Percentiles rank a stretch among this genome's conserved stretches.
Conservation (phyloP, 805 yeast species). For the Nakazawaea holstii region DNA sequence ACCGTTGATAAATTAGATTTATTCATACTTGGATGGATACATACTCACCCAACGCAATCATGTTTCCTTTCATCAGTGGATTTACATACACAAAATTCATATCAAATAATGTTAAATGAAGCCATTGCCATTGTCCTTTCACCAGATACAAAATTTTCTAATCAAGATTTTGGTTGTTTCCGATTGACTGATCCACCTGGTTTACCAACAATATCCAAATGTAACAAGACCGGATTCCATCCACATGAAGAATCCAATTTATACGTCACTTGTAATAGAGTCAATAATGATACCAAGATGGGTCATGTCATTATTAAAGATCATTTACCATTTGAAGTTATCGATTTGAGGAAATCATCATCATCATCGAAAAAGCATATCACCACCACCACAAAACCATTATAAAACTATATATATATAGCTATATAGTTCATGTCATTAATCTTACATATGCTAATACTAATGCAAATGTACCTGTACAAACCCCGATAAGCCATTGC, state of each 20-base stretch:
- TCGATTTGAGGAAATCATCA: slow-evolving; percentile 36
- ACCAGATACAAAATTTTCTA: slow-evolving; percentile 33
- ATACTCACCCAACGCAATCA: slow-evolving; percentile 71
- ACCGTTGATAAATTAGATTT: slow-evolving; percentile 49
- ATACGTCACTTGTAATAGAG: slow-evolving; percentile 40
- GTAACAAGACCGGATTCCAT: slow-evolving; percentile 49
- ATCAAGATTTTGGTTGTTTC: slow-evolving; percentile 49
- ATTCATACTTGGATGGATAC: slow-evolving; percentile 71
- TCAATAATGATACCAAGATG: slow-evolving; percentile 19
- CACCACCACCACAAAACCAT: background rate
- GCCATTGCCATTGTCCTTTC: slow-evolving; percentile 66
- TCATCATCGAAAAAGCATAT: background rate
- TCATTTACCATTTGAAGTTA: slow-evolving; percentile 41
- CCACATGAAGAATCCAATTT: slow-evolving; percentile 50
- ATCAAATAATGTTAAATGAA: slow-evolving; percentile 66
- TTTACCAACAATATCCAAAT: slow-evolving; percentile 45
- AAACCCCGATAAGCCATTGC: slow-evolving; percentile 98
- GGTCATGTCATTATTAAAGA: slow-evolving; percentile 46
- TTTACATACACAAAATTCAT: slow-evolving; percentile 62
- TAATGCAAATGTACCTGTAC: slow-evolving; percentile 96
- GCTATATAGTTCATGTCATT: slow-evolving; percentile 37
- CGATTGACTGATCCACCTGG: slow-evolving; percentile 66
- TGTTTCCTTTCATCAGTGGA: slow-evolving; percentile 64
- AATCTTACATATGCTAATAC: slow-evolving; percentile 88
- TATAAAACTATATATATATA: background rate